A percentile compares a stretch with the other conserved stretches of the same genome.
Conservation (phyloP, 1,139 yeast genomes). For the Pichia norvegensis region DNA sequence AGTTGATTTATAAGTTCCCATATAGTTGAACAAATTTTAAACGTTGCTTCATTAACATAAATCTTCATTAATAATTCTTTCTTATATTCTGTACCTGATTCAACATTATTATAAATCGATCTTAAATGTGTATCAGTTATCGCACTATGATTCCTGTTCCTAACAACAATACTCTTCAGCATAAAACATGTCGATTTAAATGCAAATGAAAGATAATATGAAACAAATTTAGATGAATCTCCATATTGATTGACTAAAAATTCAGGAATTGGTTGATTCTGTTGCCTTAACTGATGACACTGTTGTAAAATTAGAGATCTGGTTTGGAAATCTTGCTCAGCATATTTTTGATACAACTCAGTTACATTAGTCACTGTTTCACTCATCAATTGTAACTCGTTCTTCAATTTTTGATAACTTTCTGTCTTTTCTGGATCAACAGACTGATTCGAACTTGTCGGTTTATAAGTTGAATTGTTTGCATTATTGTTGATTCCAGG, state of each 20-base stretch:
- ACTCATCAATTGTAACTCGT: slow-evolving; percentile 3
- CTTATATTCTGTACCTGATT: neutral
- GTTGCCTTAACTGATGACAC: neutral
- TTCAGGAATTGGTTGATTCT: slow-evolving; percentile 1
- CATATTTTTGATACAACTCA: slow-evolving; percentile 2
- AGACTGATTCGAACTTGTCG: neutral
- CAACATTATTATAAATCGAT: neutral
- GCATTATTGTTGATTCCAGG: neutral
- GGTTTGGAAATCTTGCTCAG: slow-evolving; percentile 4
- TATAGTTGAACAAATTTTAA: neutral
- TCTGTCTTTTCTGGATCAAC: neutral
- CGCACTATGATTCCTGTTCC: slow-evolving; percentile 4
- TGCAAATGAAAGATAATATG: slow-evolving; percentile 3
- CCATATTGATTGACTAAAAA: slow-evolving; percentile 6
- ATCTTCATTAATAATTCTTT: slow-evolving; percentile 5
- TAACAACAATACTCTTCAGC: slow-evolving; percentile 1
- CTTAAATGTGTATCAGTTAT: slow-evolving; percentile 5
- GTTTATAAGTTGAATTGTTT: neutral
- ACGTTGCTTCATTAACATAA: slow-evolving; percentile 5
- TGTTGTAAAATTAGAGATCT: slow-evolving; percentile 4
- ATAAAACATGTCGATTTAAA: slow-evolving; percentile 1
- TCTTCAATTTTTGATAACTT: neutral
- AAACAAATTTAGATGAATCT: slow-evolving; percentile 5
- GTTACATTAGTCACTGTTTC: neutral
- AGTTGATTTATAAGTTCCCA: neutral